A percentile compares a stretch with the other conserved stretches of the same genome.
Conservation (phyloP, 768 basidiomycete genomes). For the Paxillus involutus region DNA sequence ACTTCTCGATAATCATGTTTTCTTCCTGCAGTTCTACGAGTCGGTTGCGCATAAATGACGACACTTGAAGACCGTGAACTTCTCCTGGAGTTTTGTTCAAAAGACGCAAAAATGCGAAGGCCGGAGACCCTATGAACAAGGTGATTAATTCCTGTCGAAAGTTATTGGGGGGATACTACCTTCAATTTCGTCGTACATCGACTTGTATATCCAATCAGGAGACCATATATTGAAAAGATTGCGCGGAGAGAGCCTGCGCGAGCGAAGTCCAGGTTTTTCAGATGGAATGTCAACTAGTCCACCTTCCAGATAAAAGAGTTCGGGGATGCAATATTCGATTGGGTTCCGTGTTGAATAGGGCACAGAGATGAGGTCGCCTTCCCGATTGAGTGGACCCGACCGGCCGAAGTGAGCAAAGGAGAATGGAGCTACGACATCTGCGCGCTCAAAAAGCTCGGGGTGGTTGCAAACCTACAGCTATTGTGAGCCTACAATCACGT, state of each 20-base stretch:
- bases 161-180: constrained; percentile 38
- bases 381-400: constrained; percentile 79
- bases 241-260: constrained; percentile 54
- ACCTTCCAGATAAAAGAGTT: constrained; percentile 74
- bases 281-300: constrained; percentile 67
- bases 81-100: constrained; percentile 64
- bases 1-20: constrained; percentile 36
- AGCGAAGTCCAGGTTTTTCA: constrained; percentile 46
- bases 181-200: constrained; percentile 54
- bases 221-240: constrained; percentile 91
- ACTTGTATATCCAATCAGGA: constrained; percentile 73
- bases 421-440: constrained; percentile 92
- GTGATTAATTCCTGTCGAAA: neutral
- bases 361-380: constrained; percentile 80
- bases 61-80: constrained; percentile 57
- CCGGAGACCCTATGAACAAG: constrained; percentile 42
- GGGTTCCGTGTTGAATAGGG: constrained; percentile 89
- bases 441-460: constrained; percentile 95
- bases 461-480: constrained; percentile 86
- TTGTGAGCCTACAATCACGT: constrained; percentile 4
- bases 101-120: constrained; percentile 79
- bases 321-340: constrained; percentile 76
- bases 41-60: constrained; percentile 58
- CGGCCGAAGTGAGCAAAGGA: constrained; percentile 83
- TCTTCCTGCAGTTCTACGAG: constrained; percentile 51